Conservation (phyloP, 1,284 basidiomycete genomes). For the Microbotryum saponariae region DNA sequence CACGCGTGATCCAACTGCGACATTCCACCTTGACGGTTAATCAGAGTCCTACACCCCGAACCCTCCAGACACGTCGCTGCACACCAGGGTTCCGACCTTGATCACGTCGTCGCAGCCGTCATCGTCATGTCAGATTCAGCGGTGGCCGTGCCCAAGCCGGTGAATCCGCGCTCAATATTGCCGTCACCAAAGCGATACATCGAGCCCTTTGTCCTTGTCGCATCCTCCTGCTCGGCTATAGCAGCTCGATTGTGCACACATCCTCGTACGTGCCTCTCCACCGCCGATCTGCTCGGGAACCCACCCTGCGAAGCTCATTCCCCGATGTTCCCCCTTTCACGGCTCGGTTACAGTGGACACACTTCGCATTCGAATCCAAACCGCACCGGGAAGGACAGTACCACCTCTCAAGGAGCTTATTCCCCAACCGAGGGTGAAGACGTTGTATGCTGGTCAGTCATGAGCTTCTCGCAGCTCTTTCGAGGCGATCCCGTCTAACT, state of each 20-base stretch:
- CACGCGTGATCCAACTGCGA: no score
- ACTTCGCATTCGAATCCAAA: constrained; percentile 32
- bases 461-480: no score
- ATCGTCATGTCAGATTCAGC: no score
- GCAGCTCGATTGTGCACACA: constrained; percentile 28
- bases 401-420: constrained; percentile 30
- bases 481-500: not conserved
- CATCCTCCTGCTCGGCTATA: constrained; percentile 23
- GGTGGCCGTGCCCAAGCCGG: no score
- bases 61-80: no score
- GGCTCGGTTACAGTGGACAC: constrained; percentile 29
- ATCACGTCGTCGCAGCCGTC: no score
- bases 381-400: constrained; percentile 25
- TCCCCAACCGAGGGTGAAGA: constrained; percentile 18
- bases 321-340: not conserved
- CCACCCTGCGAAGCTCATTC: not conserved
- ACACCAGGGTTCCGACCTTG: no score
- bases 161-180: no score
- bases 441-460: constrained; percentile 27
- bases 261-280: constrained; percentile 26
- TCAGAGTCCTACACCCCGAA: no score
- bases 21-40: no score
- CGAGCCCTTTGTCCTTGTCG: constrained; percentile 30
- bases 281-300: not conserved
- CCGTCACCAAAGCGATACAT: constrained; percentile 10